These are phyloP conservation scores for Thuja plicata DNA, from an alignment of 83 land plant genomes.

Conservation along the genomic window DNA sequence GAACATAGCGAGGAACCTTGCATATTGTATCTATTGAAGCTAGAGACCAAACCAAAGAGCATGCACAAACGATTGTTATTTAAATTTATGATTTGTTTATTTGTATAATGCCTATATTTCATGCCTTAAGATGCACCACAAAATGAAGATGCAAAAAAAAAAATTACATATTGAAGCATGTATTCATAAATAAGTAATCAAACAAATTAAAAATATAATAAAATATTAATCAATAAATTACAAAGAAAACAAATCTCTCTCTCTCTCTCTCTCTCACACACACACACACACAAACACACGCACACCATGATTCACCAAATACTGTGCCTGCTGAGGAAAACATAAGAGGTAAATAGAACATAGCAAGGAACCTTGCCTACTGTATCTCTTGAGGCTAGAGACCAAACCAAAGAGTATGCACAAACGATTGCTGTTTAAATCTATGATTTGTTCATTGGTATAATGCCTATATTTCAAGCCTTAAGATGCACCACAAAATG, in stretches of 20 bases:
- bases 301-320: no score
- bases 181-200: not conserved
- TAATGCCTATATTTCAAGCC: not conserved
- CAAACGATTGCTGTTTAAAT: not conserved
- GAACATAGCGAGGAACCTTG: not conserved
- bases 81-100: not conserved
- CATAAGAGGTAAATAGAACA: no score
- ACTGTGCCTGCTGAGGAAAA: not conserved
- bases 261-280: no score
- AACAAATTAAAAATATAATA: not conserved
- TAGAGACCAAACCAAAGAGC: not conserved
- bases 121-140: not conserved
- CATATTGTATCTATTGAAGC: not conserved
- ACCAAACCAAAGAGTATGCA: not conserved
- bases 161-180: no score
- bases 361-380: not conserved
- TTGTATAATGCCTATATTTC: not conserved
- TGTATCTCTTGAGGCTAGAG: not conserved
- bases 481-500: not conserved
- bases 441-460: not conserved
- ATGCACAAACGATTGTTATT: not conserved
- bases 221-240: not conserved
- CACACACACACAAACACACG: no score
- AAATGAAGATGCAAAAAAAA: not conserved
- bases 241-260: not conserved